Conservation (phyloP, 2,329 filamentous ascomycete genomes). For the Xylaria sp. region DNA sequence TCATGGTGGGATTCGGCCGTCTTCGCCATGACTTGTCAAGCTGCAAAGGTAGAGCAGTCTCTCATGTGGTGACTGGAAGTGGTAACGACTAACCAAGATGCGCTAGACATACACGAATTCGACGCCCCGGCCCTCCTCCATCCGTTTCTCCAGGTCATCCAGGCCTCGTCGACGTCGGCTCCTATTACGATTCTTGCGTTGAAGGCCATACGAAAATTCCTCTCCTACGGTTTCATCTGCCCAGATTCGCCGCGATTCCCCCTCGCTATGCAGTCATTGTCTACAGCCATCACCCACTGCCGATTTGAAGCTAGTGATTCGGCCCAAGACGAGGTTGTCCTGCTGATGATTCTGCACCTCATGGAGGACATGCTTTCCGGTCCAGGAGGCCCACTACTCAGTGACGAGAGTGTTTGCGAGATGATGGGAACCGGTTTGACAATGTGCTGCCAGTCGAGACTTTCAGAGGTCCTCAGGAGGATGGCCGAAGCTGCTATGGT, state of each 20-base stretch:
- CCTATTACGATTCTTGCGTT: constrained; percentile 93
- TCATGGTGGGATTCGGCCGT: constrained; percentile 91
- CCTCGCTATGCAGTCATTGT: constrained; percentile 89
- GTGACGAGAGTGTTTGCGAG: constrained; percentile 95
- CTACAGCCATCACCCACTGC: constrained; percentile 93
- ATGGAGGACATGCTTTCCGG: constrained; percentile 99
- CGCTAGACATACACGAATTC: constrained; percentile 73
- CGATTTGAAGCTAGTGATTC: constrained; percentile 96
- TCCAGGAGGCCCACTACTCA: constrained; percentile 85
- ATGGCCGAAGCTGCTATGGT: constrained; percentile 97
- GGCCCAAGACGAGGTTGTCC: constrained; percentile 88
- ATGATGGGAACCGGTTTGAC: constrained; percentile 99
- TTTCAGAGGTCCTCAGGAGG: constrained; percentile 83
- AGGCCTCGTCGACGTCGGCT: constrained; percentile 91
- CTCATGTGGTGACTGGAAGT: background rate
- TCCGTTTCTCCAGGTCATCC: constrained; percentile 93
- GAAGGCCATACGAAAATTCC: constrained; percentile 91
- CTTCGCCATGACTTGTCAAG: constrained; percentile 81
- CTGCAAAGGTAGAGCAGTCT: constrained; percentile 61
- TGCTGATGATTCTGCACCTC: constrained; percentile 87
- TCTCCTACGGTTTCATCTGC: constrained; percentile 88
- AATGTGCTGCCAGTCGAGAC: constrained; percentile 90
- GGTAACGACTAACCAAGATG: constrained; percentile 25
- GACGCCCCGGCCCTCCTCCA: constrained; percentile 85
- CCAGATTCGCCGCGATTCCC: constrained; percentile 79